Evolutionary conservation across 805 yeast species (phyloP), one percentile per base, ranked within the genome.

Genomic region (Candida sphagnicola): DNA sequence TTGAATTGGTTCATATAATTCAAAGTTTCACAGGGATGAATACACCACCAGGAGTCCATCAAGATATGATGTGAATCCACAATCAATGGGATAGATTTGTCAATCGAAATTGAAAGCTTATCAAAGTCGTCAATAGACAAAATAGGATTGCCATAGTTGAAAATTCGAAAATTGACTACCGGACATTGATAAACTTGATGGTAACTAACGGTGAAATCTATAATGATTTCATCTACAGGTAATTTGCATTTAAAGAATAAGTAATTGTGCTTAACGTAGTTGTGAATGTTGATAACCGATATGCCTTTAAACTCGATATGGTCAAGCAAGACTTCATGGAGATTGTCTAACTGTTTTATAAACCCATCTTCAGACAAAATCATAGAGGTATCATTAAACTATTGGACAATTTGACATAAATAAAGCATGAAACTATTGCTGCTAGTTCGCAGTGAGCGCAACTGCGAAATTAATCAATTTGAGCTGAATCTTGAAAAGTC

Each of bases 11-110:
- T 37, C 35, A 59, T 41, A 4, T 41, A 43, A n/a, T 33, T 29
- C 15, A 16, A 14, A 2, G 61, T 47, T 28, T 61, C 64, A 41
- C 70, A 63, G 4, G 67, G 65, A 40, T 63, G 69, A 2, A 61
- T 38, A 13, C 38, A 45, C 33, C 51, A 41, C 61, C 62, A 57
- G 12, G 47, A 38, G 6, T 42, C 45, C 12, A 35, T 35, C 12
- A 43, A 23, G 12, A 49, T 15, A 34, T 47, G 55, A 40, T 54
- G 58, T 4, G 42, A 21, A 12, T 40, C 47, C 8, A 46, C 24
- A 24, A 26, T 17, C 5, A 43, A 15, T 4, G 41, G 34, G n/a
- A 16, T 25, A 14, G 2, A 19, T 12, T 28, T 18, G 15, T 33
- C 28, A 8, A 33, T 21, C 5, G 19, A 6, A 6, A 12, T n/a